Evolutionary conservation across 2,329 filamentous ascomycete species (phyloP), one percentile per base, ranked within the genome.

Genomic region (Tolypocladium amazonense): DNA sequence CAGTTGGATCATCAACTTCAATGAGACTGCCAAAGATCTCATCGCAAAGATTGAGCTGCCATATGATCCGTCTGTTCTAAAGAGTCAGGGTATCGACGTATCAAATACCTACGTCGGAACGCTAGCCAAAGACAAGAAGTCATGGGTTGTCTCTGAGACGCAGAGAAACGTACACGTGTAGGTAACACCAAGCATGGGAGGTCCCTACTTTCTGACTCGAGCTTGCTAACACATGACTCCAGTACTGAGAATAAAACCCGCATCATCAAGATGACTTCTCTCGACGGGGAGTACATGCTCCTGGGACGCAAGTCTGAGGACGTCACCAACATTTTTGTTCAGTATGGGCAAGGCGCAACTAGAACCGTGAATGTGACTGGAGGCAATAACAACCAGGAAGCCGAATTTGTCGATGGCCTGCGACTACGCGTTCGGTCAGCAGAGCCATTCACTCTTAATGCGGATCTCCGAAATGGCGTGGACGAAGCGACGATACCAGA

Each of bases 31-130:
- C 15, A 62, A 65, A 11, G 70, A 73, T 59, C 63, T 73, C 11
- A 69, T 73, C 27, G 71, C 70, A 1, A 72, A 71, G 43, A 65
- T 73, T 27, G 69, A 71, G 60, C 60, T 72, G 1, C 70, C 70
- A 1, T 72, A 70, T 53, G 63, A 70, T 25, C 56, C 58, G 14
- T 33, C 39, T n/a, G 41, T 52, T 1, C 41, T 60, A 8, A 27
- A 15, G 14, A 8, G 55, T 18, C 55, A 59, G 41, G 45, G 64
- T 53, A 45, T 61, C 6, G 25, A 58, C 4, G 8, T 43, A 27
- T 47, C 60, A 6, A 62, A 62, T 15, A 62, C 59, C 6, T 60
- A 62, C 33, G 61, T 60, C 52, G 60, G 60, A 27, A 58, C 33
- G 18, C 54, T 62, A 11, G 41, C 61, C 4, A 53, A 38, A 3